phyloP scores from a whole-genome alignment of 768 basidiomycete genomes.

The Cystofilobasidium capitatum region DNA sequence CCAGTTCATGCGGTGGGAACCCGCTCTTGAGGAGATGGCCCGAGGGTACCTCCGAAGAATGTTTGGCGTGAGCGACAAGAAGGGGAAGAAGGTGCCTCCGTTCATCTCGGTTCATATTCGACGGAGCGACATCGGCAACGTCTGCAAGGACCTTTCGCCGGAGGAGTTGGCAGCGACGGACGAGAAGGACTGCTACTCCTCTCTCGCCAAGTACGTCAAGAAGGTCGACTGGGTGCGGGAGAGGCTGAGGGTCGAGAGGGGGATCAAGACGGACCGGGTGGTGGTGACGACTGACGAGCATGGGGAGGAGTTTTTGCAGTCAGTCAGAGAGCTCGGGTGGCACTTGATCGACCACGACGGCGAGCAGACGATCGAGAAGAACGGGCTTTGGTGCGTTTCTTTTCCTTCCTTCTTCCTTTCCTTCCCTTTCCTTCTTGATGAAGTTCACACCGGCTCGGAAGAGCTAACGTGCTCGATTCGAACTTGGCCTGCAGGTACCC shows the following conservation, averaged over 20 bases:
- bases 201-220: slow-evolving; percentile 20
- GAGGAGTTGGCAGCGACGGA: slow-evolving; percentile 20
- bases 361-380: slow-evolving; percentile 27
- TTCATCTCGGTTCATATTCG: slow-evolving; percentile 29
- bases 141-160: slow-evolving; percentile 21
- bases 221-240: slow-evolving; percentile 22
- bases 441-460: no score
- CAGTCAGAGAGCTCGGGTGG: slow-evolving; percentile 25
- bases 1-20: slow-evolving; percentile 23
- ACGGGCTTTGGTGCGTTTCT: slow-evolving; percentile 25
- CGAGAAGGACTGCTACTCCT: slow-evolving; percentile 27
- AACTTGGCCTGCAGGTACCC: slow-evolving; percentile 21
- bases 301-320: slow-evolving; percentile 24
- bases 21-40: slow-evolving; percentile 26
- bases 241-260: slow-evolving; percentile 12
- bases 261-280: slow-evolving; percentile 14
- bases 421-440: neutral
- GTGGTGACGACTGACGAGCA: slow-evolving; percentile 29
- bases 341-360: slow-evolving; percentile 27
- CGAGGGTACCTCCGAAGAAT: slow-evolving; percentile 27
- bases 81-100: slow-evolving; percentile 19
- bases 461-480: neutral
- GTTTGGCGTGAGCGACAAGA: slow-evolving; percentile 27
- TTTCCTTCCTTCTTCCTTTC: neutral
- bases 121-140: slow-evolving; percentile 23